These are phyloP conservation scores for Sarocladiaceae sp. DNA, from an alignment of 2,329 filamentous ascomycete genomes.

Conservation along the genomic window DNA sequence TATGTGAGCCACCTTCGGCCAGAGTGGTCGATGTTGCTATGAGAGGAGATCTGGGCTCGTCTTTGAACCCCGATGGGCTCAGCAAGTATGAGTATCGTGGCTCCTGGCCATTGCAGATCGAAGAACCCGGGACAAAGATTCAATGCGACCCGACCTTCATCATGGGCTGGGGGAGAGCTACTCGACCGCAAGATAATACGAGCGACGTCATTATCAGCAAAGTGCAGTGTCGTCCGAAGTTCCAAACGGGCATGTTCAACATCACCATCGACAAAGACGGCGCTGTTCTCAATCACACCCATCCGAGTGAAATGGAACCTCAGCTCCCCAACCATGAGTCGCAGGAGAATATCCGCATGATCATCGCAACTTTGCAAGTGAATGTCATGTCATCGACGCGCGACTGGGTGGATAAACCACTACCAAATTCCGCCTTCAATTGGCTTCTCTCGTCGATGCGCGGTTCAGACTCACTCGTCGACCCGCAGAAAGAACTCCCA, in stretches of 20 bases:
- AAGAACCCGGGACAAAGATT: too few relatives aligned
- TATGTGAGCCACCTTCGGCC: too few relatives aligned
- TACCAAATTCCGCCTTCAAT: constrained; percentile 40
- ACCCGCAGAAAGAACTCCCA: constrained; percentile 18
- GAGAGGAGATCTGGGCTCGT: too few relatives aligned
- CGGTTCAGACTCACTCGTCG: constrained; percentile 28
- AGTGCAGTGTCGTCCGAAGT: constrained; percentile 18
- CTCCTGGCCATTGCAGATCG: too few relatives aligned
- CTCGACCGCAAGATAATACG: too few relatives aligned
- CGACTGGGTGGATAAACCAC: too few relatives aligned
- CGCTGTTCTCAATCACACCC: constrained; percentile 17
- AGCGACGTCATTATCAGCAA: constrained; percentile 16
- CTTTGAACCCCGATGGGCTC: too few relatives aligned
- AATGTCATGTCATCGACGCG: too few relatives aligned
- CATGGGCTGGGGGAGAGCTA: neutral
- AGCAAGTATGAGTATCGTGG: too few relatives aligned
- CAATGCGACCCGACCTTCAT: neutral
- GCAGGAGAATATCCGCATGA: neutral
- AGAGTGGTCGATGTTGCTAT: too few relatives aligned
- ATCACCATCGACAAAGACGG: constrained; percentile 23
- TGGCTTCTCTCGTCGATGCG: constrained; percentile 33
- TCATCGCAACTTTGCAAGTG: neutral
- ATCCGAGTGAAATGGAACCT: constrained; percentile 11
- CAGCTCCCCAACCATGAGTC: constrained; percentile 15
- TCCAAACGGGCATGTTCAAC: constrained; percentile 28